These are phyloP conservation scores for Annulohypoxylon maeteangense DNA, from an alignment of 495 filamentous ascomycete genomes.

Conservation along the genomic window DNA sequence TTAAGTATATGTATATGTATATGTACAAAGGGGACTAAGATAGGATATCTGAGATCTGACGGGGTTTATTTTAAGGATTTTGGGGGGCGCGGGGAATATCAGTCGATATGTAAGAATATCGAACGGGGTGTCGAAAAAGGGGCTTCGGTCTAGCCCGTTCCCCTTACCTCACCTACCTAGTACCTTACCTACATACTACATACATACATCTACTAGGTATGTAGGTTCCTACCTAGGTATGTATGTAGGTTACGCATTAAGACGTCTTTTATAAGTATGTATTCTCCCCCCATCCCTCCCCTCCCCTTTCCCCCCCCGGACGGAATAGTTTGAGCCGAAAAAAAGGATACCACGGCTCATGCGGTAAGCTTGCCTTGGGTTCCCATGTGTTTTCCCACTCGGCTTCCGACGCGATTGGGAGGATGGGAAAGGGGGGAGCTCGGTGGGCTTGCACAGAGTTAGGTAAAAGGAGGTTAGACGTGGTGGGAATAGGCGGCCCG, in stretches of 20 bases:
- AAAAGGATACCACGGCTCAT: not conserved
- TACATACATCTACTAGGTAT: not conserved
- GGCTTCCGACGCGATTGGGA: slow-evolving; percentile 2
- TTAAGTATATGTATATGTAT: too few relatives aligned
- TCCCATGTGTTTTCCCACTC: not conserved
- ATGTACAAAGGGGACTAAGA: not conserved
- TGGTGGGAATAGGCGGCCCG: slow-evolving; percentile 12
- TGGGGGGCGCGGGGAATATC: not conserved
- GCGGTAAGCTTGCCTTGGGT: not conserved
- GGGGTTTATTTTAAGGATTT: not conserved
- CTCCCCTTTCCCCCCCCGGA: not conserved
- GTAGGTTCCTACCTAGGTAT: not conserved
- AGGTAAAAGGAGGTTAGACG: not conserved
- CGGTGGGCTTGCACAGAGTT: not conserved
- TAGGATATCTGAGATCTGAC: slow-evolving; percentile 18
- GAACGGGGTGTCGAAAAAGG: not conserved
- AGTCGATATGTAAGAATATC: not conserved
- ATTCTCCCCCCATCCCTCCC: too few relatives aligned
- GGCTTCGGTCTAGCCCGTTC: slow-evolving; percentile 4
- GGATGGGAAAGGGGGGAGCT: not conserved
- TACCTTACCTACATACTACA: not conserved
- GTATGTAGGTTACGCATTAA: not conserved
- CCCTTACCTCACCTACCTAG: not conserved
- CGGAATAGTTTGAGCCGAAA: not conserved
- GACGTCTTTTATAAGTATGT: not conserved